Evolutionary conservation across 2,329 filamentous ascomycete genomes (phyloP).

Genomic region (Trichoderma pleuroti): DNA sequence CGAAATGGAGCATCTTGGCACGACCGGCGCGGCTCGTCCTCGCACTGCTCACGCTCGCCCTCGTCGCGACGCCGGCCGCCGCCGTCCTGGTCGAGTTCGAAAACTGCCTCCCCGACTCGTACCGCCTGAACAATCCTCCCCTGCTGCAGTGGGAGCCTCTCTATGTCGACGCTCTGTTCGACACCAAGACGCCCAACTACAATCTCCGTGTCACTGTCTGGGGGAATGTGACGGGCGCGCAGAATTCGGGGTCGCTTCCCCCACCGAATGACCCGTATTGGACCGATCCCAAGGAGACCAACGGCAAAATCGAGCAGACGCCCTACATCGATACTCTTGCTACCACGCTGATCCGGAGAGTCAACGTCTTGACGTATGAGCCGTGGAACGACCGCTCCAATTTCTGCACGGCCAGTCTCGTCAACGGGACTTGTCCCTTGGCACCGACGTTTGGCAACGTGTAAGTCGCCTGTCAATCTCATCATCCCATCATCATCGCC

Average conservation of each 20-base stretch:
- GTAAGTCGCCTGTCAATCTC: conserved; percentile 33
- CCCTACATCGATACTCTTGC: conserved; percentile 49
- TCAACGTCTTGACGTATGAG: conserved; percentile 74
- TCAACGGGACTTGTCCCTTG: conserved; percentile 68
- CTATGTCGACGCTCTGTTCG: conserved; percentile 71
- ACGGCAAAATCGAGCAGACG: conserved; percentile 73
- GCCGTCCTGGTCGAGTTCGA: conserved; percentile 73
- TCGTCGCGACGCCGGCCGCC: conserved; percentile 40
- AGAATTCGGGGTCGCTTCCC: conserved; percentile 56
- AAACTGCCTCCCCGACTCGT: conserved; percentile 72
- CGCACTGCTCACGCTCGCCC: conserved; percentile 37
- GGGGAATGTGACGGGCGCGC: conserved; percentile 83
- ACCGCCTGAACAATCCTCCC: conserved; percentile 53
- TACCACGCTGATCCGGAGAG: conserved; percentile 69
- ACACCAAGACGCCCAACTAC: conserved; percentile 56
- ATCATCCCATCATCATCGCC: not conserved
- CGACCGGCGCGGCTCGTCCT: conserved; percentile 32
- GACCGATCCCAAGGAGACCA: conserved; percentile 55
- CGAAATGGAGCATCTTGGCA: not conserved
- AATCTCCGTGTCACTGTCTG: conserved; percentile 76
- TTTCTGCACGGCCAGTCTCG: conserved; percentile 64
- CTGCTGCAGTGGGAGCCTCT: conserved; percentile 77
- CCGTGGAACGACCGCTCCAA: conserved; percentile 54
- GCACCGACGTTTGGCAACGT: conserved; percentile 60
- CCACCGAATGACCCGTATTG: conserved; percentile 56